Evolutionary conservation across 2,329 filamentous ascomycete species (phyloP).

Genomic region (Ophiostoma perfectum): DNA sequence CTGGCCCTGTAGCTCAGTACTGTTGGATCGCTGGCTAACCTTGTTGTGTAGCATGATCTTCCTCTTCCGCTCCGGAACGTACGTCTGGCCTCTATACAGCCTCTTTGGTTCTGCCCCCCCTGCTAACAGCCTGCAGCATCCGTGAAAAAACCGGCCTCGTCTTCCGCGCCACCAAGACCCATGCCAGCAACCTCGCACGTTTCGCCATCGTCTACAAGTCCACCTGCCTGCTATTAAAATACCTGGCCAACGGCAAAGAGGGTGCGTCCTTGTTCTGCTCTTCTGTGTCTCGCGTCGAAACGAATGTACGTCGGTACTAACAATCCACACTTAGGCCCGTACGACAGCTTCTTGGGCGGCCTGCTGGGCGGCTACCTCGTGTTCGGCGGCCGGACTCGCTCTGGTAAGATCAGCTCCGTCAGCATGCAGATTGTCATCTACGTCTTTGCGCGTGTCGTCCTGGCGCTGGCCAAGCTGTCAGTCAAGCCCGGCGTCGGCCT

Average conservation of each 20-base stretch:
- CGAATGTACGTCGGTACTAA: background rate
- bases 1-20: background rate
- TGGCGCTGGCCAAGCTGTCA: constrained; percentile 77
- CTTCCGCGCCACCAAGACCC: constrained; percentile 78
- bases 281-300: background rate
- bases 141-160: constrained; percentile 73
- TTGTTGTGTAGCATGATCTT: constrained; percentile 65
- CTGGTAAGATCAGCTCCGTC: constrained; percentile 67
- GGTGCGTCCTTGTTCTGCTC: constrained; percentile 32
- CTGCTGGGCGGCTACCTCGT: constrained; percentile 87
- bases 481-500: constrained; percentile 59
- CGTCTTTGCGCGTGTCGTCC: constrained; percentile 84
- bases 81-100: constrained; percentile 35
- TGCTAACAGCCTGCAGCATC: constrained; percentile 35
- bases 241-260: constrained; percentile 57
- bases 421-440: constrained; percentile 98
- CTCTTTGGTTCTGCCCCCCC: constrained; percentile 13
- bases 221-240: constrained; percentile 68
- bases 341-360: constrained; percentile 82
- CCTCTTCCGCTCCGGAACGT: constrained; percentile 87
- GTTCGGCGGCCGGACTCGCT: constrained; percentile 65
- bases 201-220: constrained; percentile 91
- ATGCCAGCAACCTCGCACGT: constrained; percentile 84
- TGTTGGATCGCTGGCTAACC: constrained; percentile 38
- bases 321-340: constrained; percentile 47